Conservation (phyloP, 106 monocot species). For the Acorus calamus region DNA sequence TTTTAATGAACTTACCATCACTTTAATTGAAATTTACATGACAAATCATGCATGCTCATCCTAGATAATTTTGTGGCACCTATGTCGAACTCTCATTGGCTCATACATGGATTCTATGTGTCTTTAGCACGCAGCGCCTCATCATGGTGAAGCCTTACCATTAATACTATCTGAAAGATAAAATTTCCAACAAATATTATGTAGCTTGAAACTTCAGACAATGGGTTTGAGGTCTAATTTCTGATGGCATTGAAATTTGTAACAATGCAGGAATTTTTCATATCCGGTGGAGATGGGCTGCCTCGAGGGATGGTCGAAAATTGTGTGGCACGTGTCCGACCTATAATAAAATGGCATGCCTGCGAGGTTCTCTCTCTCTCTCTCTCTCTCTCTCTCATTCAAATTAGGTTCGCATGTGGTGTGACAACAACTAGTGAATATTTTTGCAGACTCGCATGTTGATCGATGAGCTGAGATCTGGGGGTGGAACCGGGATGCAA, state of each 20-base stretch:
- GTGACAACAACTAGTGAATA: neutral
- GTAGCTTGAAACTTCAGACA: too few species aligned
- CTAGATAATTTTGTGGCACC: too few species aligned
- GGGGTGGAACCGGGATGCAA: slow-evolving; percentile 43
- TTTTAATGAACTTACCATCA: neutral
- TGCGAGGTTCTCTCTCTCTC: slow-evolving; percentile 43
- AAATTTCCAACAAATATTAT: too few species aligned
- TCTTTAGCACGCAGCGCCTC: too few species aligned
- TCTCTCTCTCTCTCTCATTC: neutral
- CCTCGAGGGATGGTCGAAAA: slow-evolving; percentile 98
- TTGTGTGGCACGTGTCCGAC: slow-evolving; percentile 67
- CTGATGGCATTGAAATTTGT: neutral
- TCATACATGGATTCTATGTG: too few species aligned
- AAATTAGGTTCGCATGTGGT: neutral
- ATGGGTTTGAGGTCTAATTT: too few species aligned
- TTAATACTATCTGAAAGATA: too few species aligned
- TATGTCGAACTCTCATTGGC: too few species aligned
- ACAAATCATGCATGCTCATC: too few species aligned
- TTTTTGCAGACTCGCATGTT: slow-evolving; percentile 62
- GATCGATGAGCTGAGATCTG: slow-evolving; percentile 71
- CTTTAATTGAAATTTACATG: neutral
- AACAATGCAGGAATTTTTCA: slow-evolving; percentile 76
- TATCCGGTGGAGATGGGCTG: slow-evolving; percentile 96
- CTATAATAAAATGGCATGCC: slow-evolving; percentile 62
- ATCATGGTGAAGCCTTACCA: too few species aligned